phyloP scores from a whole-genome alignment of 2,329 filamentous ascomycete species.

The Mycosphaerelloides madeirae region DNA sequence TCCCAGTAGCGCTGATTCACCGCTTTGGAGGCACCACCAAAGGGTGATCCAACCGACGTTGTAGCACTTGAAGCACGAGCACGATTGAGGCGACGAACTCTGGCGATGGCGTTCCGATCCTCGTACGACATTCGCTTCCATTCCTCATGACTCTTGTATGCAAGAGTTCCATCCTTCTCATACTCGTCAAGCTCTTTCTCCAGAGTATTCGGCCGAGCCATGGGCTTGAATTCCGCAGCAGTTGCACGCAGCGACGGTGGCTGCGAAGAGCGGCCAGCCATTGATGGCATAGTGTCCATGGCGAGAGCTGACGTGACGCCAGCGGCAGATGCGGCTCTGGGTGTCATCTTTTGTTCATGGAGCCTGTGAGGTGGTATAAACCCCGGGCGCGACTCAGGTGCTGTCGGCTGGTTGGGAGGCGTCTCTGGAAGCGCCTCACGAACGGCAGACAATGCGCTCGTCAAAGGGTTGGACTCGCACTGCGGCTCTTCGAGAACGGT shows the following conservation, averaged over 20 bases:
- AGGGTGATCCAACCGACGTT: not conserved
- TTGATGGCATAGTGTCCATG: not conserved
- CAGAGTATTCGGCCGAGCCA: slow-evolving; percentile 10
- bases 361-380: not conserved
- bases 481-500: slow-evolving; percentile 1
- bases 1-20: slow-evolving; percentile 1
- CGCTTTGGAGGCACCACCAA: not conserved
- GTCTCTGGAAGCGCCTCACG: slow-evolving; percentile 4
- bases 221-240: slow-evolving; percentile 24
- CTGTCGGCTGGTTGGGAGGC: slow-evolving; percentile 1
- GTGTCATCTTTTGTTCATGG: not conserved
- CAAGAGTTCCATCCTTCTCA: slow-evolving; percentile 2
- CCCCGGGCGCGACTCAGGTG: not conserved
- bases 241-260: slow-evolving; percentile 22
- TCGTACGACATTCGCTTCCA: not conserved
- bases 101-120: not conserved
- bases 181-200: slow-evolving; percentile 15
- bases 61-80: not conserved
- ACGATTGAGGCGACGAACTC: not conserved
- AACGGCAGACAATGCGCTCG: slow-evolving; percentile 5
- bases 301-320: not conserved
- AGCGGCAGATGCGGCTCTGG: not conserved
- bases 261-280: not conserved
- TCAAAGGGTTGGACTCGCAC: slow-evolving; percentile 1
- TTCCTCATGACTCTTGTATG: not conserved